Percentiles rank a stretch among this genome's conserved stretches.
Evolutionary conservation across 2,329 filamentous ascomycete species (phyloP).

Genomic region (Coleophoma crateriformis): DNA sequence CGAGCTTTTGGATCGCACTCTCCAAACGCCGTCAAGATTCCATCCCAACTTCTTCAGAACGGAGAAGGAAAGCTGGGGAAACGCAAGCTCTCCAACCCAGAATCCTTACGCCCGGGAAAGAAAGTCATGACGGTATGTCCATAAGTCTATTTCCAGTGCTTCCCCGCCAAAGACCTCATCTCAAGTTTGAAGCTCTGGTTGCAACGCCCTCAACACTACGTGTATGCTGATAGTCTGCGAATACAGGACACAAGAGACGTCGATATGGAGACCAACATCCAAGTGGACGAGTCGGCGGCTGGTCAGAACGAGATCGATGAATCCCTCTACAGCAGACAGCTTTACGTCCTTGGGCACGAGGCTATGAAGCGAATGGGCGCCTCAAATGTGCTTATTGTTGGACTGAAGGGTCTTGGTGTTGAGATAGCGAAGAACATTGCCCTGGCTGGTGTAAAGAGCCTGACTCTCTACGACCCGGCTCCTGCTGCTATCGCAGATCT

Average conservation of each 20-base stretch:
- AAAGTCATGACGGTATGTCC: slow-evolving; percentile 55
- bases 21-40: slow-evolving; percentile 24
- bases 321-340: slow-evolving; percentile 68
- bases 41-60: slow-evolving; percentile 16
- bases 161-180: too few species aligned
- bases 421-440: slow-evolving; percentile 99
- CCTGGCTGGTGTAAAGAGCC: slow-evolving; percentile 93
- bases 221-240: background rate
- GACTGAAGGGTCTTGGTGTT: slow-evolving; percentile 88
- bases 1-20: slow-evolving; percentile 8
- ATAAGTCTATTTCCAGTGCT: too few species aligned
- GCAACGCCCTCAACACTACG: too few species aligned
- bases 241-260: slow-evolving; percentile 45
- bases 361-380: slow-evolving; percentile 99
- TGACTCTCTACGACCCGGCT: slow-evolving; percentile 86
- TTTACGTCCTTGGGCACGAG: slow-evolving; percentile 66
- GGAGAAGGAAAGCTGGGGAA: slow-evolving; percentile 52
- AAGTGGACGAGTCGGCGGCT: slow-evolving; percentile 56
- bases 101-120: slow-evolving; percentile 50
- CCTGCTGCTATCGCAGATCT: slow-evolving; percentile 82
- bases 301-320: slow-evolving; percentile 61
- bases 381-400: slow-evolving; percentile 88
- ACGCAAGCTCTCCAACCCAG: slow-evolving; percentile 60
- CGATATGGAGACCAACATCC: slow-evolving; percentile 59
- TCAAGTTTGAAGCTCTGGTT: too few species aligned